Evolutionary conservation across 495 filamentous ascomycete genomes (phyloP).

Genomic region (Collariella sp.): DNA sequence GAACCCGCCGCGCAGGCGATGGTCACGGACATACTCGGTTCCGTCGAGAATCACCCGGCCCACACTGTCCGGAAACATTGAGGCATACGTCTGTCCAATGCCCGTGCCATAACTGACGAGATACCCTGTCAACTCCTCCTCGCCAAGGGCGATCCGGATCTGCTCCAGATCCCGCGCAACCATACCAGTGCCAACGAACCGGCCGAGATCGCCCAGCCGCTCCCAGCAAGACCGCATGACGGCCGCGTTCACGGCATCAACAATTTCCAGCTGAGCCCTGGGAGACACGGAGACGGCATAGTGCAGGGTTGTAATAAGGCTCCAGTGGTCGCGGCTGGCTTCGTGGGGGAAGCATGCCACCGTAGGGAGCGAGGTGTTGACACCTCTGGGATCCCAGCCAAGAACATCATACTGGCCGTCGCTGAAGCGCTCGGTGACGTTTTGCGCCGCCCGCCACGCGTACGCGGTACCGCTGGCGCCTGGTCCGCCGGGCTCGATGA

Average conservation of each 20-base stretch:
- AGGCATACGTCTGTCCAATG: constrained; percentile 50
- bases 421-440: constrained; percentile 31
- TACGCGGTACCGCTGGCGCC: constrained; percentile 39
- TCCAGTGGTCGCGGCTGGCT: constrained; percentile 36
- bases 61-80: constrained; percentile 40
- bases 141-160: constrained; percentile 41
- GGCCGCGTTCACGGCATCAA: constrained; percentile 36
- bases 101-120: constrained; percentile 63
- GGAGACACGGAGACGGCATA: constrained; percentile 28
- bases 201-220: constrained; percentile 34
- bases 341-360: constrained; percentile 43
- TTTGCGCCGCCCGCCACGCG: constrained; percentile 29
- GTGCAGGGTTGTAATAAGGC: constrained; percentile 30
- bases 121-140: constrained; percentile 50
- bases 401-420: constrained; percentile 41
- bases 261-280: constrained; percentile 29
- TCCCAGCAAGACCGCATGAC: constrained; percentile 37
- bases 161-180: constrained; percentile 44
- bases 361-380: constrained; percentile 43
- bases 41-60: constrained; percentile 43
- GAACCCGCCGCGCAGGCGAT: constrained; percentile 38
- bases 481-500: constrained; percentile 41
- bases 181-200: constrained; percentile 36
- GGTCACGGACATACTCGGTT: constrained; percentile 43
- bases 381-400: constrained; percentile 49